These are phyloP conservation scores for Boletales sp. DNA, from an alignment of 768 basidiomycete species.

Conservation along the genomic window DNA sequence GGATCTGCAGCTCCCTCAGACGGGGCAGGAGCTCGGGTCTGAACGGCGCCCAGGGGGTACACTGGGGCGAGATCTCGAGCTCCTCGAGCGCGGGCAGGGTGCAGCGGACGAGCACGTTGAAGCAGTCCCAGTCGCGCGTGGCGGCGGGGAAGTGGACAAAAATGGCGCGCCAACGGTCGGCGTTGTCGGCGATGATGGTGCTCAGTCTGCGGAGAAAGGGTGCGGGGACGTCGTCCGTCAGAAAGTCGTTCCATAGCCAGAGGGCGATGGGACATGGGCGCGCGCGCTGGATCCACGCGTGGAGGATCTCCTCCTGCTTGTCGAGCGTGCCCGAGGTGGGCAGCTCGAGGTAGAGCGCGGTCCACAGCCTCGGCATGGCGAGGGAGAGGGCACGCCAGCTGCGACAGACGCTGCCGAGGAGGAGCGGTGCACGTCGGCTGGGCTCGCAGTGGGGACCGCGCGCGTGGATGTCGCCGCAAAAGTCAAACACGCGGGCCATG, in stretches of 20 bases:
- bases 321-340: constrained; percentile 22
- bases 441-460: constrained; percentile 29
- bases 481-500: constrained; percentile 31
- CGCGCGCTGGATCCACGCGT: constrained; percentile 25
- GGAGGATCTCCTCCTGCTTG: constrained; percentile 23
- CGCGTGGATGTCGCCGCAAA: constrained; percentile 26
- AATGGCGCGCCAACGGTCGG: constrained; percentile 29
- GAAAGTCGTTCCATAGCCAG: constrained; percentile 32
- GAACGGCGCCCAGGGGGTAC: constrained; percentile 30
- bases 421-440: constrained; percentile 26
- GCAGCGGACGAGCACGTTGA: constrained; percentile 21
- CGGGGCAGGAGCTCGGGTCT: constrained; percentile 23
- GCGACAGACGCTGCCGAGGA: constrained; percentile 27
- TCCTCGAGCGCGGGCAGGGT: constrained; percentile 26
- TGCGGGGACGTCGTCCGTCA: constrained; percentile 29
- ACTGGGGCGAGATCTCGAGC: constrained; percentile 32
- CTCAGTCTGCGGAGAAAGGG: constrained; percentile 22
- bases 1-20: constrained; percentile 26
- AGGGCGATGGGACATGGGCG: constrained; percentile 24
- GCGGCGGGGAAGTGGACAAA: constrained; percentile 30
- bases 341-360: constrained; percentile 29
- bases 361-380: constrained; percentile 29
- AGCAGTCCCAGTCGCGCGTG: constrained; percentile 27
- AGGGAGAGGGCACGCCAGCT: constrained; percentile 28
- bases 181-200: constrained; percentile 14